Evolutionary conservation across 139 green algal species (phyloP), one percentile per base, ranked within the genome.

Genomic region (Picocystis salinarum): DNA sequence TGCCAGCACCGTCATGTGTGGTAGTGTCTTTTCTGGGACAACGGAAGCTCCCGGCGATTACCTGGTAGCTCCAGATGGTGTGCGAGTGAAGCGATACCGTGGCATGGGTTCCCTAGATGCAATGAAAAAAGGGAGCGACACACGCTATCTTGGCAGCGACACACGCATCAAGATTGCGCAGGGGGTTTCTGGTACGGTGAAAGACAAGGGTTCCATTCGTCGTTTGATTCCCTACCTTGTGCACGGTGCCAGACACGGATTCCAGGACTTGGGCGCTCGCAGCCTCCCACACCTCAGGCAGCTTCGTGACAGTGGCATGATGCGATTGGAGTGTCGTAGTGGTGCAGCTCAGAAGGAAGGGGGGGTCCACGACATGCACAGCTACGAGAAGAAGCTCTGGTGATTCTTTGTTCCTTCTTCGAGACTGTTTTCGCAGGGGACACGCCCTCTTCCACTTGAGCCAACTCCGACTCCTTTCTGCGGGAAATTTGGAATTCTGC

Each of bases 91-190:
- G 68, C 80, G 76, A 58, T 96, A 94, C 66, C 72, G 88, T 4
- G 88, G 88, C 31, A 98, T 98, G 64, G 64, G 87, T 28, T 89
- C 70, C 7, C 61, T 96, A 45, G 87, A 94, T 18, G 87, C 88
- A 12, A 94, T 94, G 84, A 62, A 69, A 34, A 93, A 95, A 69
- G 88, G 88, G 54, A 80, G 58, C 31, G 83, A 94, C 66, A 65
- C 63, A 13, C 64, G 85, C 17, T 98, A 98, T 67, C 71, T 88
- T 42, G 64, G 58, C 19, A 85, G 95, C 54, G 86, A 70, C 9
- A 74, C 87, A 53, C 64, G 55, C 6, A 70, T 98, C 12, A 97
- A 97, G 63, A 61, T 53, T n/a, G 47, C 55, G 19, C 82, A 95
- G 70, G 88, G 88, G 25, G 88, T 98, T 45, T 70, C 63, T 11